phyloP scores from a whole-genome alignment of 2,329 filamentous ascomycete species.

The Emmonsia crescens region DNA sequence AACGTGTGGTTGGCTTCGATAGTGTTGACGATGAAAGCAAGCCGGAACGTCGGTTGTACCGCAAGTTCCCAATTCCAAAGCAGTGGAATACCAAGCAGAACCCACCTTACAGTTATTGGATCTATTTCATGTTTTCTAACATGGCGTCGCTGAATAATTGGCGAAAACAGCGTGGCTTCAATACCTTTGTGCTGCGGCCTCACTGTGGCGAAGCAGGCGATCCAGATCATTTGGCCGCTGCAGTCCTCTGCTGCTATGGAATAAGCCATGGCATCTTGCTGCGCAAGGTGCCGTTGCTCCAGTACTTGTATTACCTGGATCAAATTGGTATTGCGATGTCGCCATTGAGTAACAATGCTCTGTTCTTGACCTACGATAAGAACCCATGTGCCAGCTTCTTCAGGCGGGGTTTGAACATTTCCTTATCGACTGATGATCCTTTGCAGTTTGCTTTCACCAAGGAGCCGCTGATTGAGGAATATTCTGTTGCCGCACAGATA shows the following conservation, averaged over 20 bases:
- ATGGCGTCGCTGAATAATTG: constrained; percentile 85
- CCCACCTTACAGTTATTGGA: constrained; percentile 97
- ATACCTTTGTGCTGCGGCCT: constrained; percentile 83
- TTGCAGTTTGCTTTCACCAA: constrained; percentile 98
- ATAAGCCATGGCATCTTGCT: constrained; percentile 91
- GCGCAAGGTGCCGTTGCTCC: constrained; percentile 84
- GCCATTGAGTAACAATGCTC: constrained; percentile 92
- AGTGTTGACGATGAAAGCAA: constrained; percentile 98
- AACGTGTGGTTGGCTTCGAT: constrained; percentile 92
- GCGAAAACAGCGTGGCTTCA: constrained; percentile 85
- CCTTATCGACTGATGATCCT: constrained; percentile 90
- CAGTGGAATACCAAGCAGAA: constrained; percentile 90
- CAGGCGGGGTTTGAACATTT: constrained; percentile 86
- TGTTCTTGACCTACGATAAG: constrained; percentile 92
- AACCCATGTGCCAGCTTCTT: constrained; percentile 97
- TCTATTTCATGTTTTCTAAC: constrained; percentile 94
- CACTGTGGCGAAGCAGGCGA: constrained; percentile 97
- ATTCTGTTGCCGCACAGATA: constrained; percentile 94
- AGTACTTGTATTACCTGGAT: constrained; percentile 96
- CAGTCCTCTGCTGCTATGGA: constrained; percentile 85
- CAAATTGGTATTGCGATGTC: constrained; percentile 99
- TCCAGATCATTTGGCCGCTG: constrained; percentile 87
- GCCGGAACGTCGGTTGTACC: constrained; percentile 82
- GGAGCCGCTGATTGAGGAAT: constrained; percentile 94
- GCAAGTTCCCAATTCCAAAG: constrained; percentile 84